Percentiles rank a stretch among this genome's conserved stretches.
phyloP scores from a whole-genome alignment of 1,284 basidiomycete genomes.

The Tilletia walkeri region DNA sequence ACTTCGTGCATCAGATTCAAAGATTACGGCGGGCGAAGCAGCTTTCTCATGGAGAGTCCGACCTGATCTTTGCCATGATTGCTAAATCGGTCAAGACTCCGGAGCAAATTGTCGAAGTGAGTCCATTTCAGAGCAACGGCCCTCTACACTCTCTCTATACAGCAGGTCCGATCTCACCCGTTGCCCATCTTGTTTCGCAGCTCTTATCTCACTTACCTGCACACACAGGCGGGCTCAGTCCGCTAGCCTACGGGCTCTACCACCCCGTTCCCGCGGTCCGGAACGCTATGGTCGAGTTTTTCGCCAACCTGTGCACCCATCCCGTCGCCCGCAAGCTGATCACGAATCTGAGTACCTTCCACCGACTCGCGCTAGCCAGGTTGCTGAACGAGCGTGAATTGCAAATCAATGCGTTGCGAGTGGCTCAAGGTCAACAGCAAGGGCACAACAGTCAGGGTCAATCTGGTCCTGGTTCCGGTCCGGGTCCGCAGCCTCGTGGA shows the following conservation, averaged over 20 bases:
- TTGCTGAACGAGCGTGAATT: constrained; percentile 36
- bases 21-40: constrained; percentile 67
- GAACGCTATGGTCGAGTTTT: constrained; percentile 70
- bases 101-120: constrained; percentile 83
- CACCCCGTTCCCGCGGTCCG: constrained; percentile 76
- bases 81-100: constrained; percentile 61
- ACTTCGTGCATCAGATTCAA: constrained; percentile 71
- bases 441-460: background rate
- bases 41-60: constrained; percentile 67
- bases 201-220: constrained; percentile 74
- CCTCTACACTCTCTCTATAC: too few species aligned
- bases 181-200: constrained; percentile 58
- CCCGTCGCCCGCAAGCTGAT: constrained; percentile 76
- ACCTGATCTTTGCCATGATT: constrained; percentile 73
- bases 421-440: background rate
- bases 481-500: background rate
- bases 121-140: constrained; percentile 35
- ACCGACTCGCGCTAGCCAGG: constrained; percentile 68
- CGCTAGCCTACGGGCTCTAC: constrained; percentile 83
- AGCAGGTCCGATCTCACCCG: too few species aligned
- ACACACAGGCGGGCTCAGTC: constrained; percentile 77
- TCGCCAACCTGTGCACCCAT: constrained; percentile 24
- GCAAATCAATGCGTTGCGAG: background rate
- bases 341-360: constrained; percentile 82
- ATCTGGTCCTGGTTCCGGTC: background rate